Evolutionary conservation across 2,329 filamentous ascomycete genomes (phyloP), one percentile per base, ranked within the genome.

Genomic region (Blastomyces parvus): DNA sequence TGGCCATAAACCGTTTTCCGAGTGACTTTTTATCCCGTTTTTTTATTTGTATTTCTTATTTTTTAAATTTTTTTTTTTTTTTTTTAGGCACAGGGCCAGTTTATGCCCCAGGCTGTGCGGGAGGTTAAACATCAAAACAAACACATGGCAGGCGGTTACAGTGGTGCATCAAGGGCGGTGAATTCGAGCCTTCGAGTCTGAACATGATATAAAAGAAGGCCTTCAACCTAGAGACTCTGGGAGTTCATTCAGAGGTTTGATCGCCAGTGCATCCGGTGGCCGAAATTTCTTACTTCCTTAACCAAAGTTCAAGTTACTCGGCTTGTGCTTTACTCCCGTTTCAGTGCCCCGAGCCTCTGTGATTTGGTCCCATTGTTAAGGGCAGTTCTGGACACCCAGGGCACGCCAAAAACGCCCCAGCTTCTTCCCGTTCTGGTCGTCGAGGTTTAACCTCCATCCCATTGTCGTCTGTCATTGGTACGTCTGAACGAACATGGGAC

Each of bases 241-340:
- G n/a, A 40, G 25, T 59, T 25, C 40, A 48, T 59, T 25, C 40
- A 36, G 25, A 48, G 48, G 38, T 13, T 59, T 59, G 57, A 59
- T 33, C 56, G 27, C 17, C 17, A 59, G 48, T 42, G 30, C 55
- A 27, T 42, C 22, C 4, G 5, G 36, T 25, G 55, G 25, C 33
- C 55, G 11, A 58, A 38, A 17, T 40, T 56, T 38, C 30, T 56
- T 56, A 6, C 36, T 17, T 38, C 33, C 33, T 40, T 9, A 25
- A 14, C 55, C 55, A 57, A 42, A 42, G 22, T 22, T 38, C 25
- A 11, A 25, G 19, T 25, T 19, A 25, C 13, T 36, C 25, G 4
- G 33, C 33, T n/a, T 38, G 33, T 56, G 4, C n/a, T 38, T 57
- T 22, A 30, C 8, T 9, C 53, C 33, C 17, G 6, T 56, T 56